These are phyloP conservation scores for Vigna trinervia DNA, from an alignment of 306 rosid genomes.

Conservation along the genomic window DNA sequence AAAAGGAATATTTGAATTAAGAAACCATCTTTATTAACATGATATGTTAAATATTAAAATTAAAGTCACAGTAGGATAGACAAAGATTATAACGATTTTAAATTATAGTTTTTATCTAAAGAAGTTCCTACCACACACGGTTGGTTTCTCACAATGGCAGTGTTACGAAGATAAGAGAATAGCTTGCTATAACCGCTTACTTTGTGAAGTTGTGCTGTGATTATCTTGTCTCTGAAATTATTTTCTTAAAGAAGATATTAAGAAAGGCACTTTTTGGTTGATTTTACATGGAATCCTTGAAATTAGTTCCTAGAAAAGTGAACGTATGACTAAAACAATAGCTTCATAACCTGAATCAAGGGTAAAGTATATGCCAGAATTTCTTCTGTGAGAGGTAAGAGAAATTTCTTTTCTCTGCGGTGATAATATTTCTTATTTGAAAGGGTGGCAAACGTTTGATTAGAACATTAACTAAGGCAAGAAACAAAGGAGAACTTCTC, in stretches of 20 bases:
- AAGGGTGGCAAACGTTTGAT: conserved; percentile 27
- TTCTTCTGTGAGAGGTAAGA: conserved; percentile 34
- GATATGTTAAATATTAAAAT: too few relatives aligned
- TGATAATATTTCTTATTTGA: neutral
- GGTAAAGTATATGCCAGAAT: conserved; percentile 45
- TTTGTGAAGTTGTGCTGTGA: neutral
- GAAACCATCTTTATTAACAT: too few relatives aligned
- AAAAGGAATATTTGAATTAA: too few relatives aligned
- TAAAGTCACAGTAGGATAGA: too few relatives aligned
- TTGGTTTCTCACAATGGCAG: too few relatives aligned
- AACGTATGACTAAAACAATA: conserved; percentile 23
- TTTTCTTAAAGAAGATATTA: conserved; percentile 50
- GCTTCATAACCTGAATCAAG: conserved; percentile 2
- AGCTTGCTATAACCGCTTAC: neutral
- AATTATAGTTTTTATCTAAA: too few relatives aligned
- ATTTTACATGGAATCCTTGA: neutral
- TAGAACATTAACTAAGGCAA: conserved; percentile 21
- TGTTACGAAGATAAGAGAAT: neutral
- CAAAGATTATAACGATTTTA: too few relatives aligned
- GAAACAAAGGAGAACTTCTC: conserved; percentile 34
- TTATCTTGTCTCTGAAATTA: conserved; percentile 30
- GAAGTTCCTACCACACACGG: too few relatives aligned
- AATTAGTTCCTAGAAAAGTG: conserved; percentile 9
- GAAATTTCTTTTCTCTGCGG: neutral
- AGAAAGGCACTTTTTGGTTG: conserved; percentile 41